phyloP scores from a whole-genome alignment of 2,329 filamentous ascomycete species.

The Reticulascus tulasneorum region DNA sequence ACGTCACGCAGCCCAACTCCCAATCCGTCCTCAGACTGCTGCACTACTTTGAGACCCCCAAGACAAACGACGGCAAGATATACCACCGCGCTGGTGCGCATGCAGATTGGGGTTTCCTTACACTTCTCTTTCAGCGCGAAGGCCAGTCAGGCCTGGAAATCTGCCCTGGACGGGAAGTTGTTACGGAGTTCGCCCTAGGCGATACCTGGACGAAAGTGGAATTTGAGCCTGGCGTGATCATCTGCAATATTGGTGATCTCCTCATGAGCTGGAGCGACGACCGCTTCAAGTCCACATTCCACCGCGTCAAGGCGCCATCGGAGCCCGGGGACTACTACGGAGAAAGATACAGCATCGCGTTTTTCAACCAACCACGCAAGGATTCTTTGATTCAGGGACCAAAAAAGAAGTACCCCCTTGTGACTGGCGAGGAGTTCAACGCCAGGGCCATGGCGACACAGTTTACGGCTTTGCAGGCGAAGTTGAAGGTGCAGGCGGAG shows the following conservation, averaged over 20 bases:
- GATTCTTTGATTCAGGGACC: conserved; percentile 58
- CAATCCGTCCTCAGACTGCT: conserved; percentile 54
- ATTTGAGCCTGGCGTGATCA: conserved; percentile 47
- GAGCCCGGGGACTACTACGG: conserved; percentile 54
- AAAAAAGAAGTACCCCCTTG: conserved; percentile 55
- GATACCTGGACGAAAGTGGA: conserved; percentile 63
- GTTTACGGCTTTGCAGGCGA: conserved; percentile 4
- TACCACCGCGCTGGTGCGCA: conserved; percentile 60
- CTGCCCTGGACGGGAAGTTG: conserved; percentile 58
- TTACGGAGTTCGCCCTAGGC: conserved; percentile 54
- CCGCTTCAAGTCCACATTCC: conserved; percentile 63
- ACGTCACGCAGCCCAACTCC: conserved; percentile 41
- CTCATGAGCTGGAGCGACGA: conserved; percentile 66
- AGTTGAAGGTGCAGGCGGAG: background rate
- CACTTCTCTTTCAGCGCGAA: conserved; percentile 57
- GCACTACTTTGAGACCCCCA: conserved; percentile 48
- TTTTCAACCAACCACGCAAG: conserved; percentile 60
- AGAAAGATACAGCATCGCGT: conserved; percentile 61
- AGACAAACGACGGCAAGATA: conserved; percentile 31
- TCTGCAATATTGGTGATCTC: conserved; percentile 64
- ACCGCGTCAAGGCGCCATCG: conserved; percentile 58
- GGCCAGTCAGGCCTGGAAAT: conserved; percentile 62
- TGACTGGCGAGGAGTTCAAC: conserved; percentile 60
- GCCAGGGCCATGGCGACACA: conserved; percentile 4
- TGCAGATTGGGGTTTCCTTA: conserved; percentile 60